Conservation (phyloP, 495 filamentous ascomycete species). For the Annulohypoxylon maeteangense region DNA sequence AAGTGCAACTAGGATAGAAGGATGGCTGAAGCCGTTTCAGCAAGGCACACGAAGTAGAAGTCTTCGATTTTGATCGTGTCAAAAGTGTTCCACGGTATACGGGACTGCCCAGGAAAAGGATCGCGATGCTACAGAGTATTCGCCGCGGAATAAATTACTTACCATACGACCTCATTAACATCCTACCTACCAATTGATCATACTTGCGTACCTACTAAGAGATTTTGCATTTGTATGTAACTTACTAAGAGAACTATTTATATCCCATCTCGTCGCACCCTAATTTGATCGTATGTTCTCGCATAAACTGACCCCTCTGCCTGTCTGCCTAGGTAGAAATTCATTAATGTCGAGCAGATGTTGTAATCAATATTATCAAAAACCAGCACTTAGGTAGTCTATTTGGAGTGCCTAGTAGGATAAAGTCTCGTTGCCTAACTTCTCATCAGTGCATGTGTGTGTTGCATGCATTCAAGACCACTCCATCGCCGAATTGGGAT, state of each 20-base stretch:
- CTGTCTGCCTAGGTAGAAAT: not conserved
- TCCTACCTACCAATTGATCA: not conserved
- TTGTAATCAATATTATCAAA: not conserved
- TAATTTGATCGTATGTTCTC: not conserved
- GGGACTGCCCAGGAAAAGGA: not conserved
- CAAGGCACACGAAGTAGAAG: conserved; percentile 1
- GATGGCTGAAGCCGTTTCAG: conserved; percentile 17
- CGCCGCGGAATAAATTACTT: conserved; percentile 16
- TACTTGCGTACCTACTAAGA: not conserved
- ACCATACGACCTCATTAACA: conserved; percentile 9
- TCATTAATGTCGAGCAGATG: not conserved
- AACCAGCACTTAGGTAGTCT: not conserved
- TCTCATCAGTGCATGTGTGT: conserved; percentile 15
- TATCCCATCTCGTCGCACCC: conserved; percentile 2
- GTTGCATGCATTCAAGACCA: conserved; percentile 15
- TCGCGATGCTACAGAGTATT: not conserved
- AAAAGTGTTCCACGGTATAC: not conserved
- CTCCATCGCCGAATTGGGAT: conserved; percentile 9
- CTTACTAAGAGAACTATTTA: conserved; percentile 10
- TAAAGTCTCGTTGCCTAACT: conserved; percentile 1
- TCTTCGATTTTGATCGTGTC: conserved; percentile 12
- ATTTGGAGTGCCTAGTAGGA: not conserved
- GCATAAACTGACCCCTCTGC: not conserved
- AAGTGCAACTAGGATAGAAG: not conserved
- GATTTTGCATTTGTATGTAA: not conserved